These are phyloP conservation scores for Hirsutella thompsonii DNA, from an alignment of 2,329 filamentous ascomycete genomes.

Conservation along the genomic window DNA sequence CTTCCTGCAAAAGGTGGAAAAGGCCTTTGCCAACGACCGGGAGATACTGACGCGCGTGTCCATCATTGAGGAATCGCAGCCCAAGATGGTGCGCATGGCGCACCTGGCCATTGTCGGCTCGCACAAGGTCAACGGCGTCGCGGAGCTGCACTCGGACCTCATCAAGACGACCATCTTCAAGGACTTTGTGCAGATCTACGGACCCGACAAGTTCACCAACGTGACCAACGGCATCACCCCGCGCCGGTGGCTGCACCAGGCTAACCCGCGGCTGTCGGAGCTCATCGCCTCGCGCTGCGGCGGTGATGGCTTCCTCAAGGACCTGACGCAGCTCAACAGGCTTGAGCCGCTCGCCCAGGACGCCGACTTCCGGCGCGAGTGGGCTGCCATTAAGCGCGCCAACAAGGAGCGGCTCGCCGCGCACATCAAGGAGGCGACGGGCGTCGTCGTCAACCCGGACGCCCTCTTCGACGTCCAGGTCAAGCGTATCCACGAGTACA, in stretches of 20 bases:
- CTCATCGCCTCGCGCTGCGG: slow-evolving; percentile 85
- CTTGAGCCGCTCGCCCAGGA: slow-evolving; percentile 77
- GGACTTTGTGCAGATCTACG: slow-evolving; percentile 92
- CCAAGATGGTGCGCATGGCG: slow-evolving; percentile 98
- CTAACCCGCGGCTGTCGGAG: slow-evolving; percentile 83
- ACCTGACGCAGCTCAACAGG: slow-evolving; percentile 75
- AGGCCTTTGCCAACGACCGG: slow-evolving; percentile 76
- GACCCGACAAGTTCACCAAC: slow-evolving; percentile 95
- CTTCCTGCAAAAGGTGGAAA: slow-evolving; percentile 86
- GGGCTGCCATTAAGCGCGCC: slow-evolving; percentile 90
- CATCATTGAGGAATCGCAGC: slow-evolving; percentile 91
- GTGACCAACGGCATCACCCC: slow-evolving; percentile 98
- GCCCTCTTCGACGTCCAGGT: slow-evolving; percentile 95
- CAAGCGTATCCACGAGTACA: slow-evolving; percentile 99
- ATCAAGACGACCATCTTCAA: slow-evolving; percentile 99
- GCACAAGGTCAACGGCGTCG: slow-evolving; percentile 98
- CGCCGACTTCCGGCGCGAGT: slow-evolving; percentile 82
- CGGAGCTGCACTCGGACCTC: slow-evolving; percentile 91
- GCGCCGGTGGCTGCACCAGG: slow-evolving; percentile 91
- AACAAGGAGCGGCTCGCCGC: slow-evolving; percentile 91
- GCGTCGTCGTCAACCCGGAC: slow-evolving; percentile 72
- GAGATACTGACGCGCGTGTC: slow-evolving; percentile 82
- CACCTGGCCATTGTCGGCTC: slow-evolving; percentile 90
- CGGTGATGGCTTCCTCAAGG: slow-evolving; percentile 74
- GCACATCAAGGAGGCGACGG: slow-evolving; percentile 74